Percentiles rank a stretch among this genome's conserved stretches.
Evolutionary conservation across 345 rosid species (phyloP).

Genomic region (Ceriops tagal): DNA sequence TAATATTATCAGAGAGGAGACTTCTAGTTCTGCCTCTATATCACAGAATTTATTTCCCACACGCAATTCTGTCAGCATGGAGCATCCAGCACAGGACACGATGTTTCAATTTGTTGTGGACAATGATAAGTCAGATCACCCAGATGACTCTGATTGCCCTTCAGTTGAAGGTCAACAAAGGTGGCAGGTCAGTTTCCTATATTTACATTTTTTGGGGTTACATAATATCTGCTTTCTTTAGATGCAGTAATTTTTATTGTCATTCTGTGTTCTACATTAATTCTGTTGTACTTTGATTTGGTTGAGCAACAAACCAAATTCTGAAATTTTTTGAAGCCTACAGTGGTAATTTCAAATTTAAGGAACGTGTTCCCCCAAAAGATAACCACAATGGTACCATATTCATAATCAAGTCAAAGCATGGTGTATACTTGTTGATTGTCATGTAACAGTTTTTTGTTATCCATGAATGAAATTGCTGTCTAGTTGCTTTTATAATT

Average conservation of each 20-base stretch:
- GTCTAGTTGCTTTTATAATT: not conserved
- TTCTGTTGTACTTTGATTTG: slow-evolving; percentile 9
- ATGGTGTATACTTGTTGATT: not conserved
- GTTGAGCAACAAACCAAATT: not conserved
- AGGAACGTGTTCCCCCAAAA: not conserved
- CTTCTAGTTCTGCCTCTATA: slow-evolving; percentile 32
- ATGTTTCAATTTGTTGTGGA: slow-evolving; percentile 35
- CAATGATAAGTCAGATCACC: slow-evolving; percentile 27
- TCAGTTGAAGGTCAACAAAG: slow-evolving; percentile 33
- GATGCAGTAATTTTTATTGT: slow-evolving; percentile 1
- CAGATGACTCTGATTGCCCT: slow-evolving; percentile 34
- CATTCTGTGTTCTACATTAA: not conserved
- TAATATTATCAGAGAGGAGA: slow-evolving; percentile 42
- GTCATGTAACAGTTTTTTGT: not conserved
- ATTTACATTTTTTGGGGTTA: not conserved
- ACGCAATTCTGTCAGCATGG: slow-evolving; percentile 20
- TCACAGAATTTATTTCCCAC: slow-evolving; percentile 31
- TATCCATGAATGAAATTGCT: not conserved
- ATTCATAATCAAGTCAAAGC: not conserved
- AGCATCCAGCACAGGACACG: slow-evolving; percentile 29
- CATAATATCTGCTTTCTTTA: not conserved
- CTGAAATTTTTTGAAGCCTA: slow-evolving; percentile 3
- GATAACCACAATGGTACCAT: not conserved
- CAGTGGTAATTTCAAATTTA: not conserved
- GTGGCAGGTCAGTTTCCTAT: slow-evolving; percentile 52